Conservation (phyloP, 2,329 filamentous ascomycete species). For the Beauveria scarabaeidicola region DNA sequence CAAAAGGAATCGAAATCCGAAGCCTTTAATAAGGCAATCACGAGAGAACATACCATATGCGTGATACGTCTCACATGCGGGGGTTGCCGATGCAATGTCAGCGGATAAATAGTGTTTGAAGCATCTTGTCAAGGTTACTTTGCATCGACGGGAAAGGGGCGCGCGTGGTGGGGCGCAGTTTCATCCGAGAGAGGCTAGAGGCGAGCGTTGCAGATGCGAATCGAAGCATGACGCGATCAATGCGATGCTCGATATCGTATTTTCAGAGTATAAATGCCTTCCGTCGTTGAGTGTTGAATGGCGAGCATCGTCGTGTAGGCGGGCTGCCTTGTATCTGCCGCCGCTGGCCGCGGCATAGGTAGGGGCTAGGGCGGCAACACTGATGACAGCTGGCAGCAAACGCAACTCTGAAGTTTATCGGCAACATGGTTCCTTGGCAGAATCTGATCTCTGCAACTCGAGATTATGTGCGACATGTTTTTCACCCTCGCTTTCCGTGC, state of each 20-base stretch:
- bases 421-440: background rate
- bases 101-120: background rate
- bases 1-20: no score
- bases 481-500: no score
- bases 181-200: slow-evolving; percentile 1
- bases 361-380: background rate
- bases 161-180: slow-evolving; percentile 2
- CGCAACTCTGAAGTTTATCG: background rate
- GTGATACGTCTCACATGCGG: background rate
- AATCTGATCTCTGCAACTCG: background rate
- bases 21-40: background rate
- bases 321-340: background rate
- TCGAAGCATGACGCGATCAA: background rate
- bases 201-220: background rate
- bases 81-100: background rate
- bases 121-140: slow-evolving; percentile 2
- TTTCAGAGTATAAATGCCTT: no score
- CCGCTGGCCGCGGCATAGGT: background rate
- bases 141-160: background rate
- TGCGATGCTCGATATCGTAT: background rate
- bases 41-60: background rate
- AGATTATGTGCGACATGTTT: background rate
- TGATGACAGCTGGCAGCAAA: slow-evolving; percentile 1
- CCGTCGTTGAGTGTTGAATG: background rate
- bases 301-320: background rate